Conservation (phyloP, 2,329 filamentous ascomycete genomes). For the Epichloe coenophiala region DNA sequence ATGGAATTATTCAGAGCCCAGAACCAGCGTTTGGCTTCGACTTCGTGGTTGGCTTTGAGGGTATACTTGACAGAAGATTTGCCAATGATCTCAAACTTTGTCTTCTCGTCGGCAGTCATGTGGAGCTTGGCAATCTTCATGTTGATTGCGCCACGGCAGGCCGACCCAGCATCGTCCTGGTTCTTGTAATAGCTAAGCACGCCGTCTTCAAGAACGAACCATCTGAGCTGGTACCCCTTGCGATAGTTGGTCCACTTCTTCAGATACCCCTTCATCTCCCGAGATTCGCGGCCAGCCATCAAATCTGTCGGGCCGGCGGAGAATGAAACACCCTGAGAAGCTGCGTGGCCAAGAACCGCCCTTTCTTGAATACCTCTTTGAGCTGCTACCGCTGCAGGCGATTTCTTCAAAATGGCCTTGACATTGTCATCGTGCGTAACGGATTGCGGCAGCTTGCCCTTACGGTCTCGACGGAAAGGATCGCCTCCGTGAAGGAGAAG, state of each 20-base stretch:
- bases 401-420: constrained; percentile 79
- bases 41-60: constrained; percentile 92
- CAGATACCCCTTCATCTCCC: constrained; percentile 89
- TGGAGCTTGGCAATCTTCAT: constrained; percentile 92
- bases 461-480: constrained; percentile 87
- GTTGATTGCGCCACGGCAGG: constrained; percentile 94
- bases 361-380: constrained; percentile 95
- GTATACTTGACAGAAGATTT: constrained; percentile 99
- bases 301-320: constrained; percentile 43
- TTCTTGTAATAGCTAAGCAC: constrained; percentile 98
- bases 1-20: constrained; percentile 99
- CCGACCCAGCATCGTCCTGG: constrained; percentile 91
- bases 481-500: constrained; percentile 89
- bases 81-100: constrained; percentile 92
- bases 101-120: constrained; percentile 96
- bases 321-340: constrained; percentile 38
- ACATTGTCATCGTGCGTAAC: constrained; percentile 91
- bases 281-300: constrained; percentile 67
- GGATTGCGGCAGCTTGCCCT: constrained; percentile 90
- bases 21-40: constrained; percentile 97
- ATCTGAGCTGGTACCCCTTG: constrained; percentile 55
- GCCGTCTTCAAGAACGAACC: constrained; percentile 96
- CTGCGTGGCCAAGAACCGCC: constrained; percentile 71
- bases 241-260: too few relatives aligned
- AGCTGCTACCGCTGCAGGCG: constrained; percentile 83